phyloP scores from a whole-genome alignment of 2,329 filamentous ascomycete species.

The Helotiales sp. region DNA sequence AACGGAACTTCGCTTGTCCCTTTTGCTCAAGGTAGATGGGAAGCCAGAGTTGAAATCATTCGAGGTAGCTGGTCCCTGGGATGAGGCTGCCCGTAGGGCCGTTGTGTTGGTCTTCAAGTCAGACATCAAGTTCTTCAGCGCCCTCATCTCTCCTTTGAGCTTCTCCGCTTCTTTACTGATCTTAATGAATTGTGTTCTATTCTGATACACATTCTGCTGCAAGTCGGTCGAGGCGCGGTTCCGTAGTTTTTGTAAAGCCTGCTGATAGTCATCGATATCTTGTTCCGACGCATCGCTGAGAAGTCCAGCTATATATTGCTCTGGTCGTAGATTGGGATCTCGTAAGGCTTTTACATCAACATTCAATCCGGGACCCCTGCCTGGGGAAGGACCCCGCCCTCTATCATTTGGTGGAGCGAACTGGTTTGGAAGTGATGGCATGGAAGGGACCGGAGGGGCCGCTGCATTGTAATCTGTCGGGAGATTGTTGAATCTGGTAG shows the following conservation, averaged over 20 bases:
- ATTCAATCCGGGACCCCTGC: constrained; percentile 59
- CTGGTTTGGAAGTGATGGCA: constrained; percentile 71
- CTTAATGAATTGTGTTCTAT: constrained; percentile 97
- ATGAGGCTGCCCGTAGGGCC: constrained; percentile 65
- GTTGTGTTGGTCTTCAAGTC: constrained; percentile 83
- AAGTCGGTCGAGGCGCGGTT: constrained; percentile 62
- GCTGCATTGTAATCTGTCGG: constrained; percentile 71
- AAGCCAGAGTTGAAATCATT: constrained; percentile 57
- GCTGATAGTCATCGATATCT: constrained; percentile 43
- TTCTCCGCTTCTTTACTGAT: constrained; percentile 99
- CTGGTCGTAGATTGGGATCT: constrained; percentile 78
- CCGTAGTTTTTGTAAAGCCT: constrained; percentile 38
- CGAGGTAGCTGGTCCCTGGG: constrained; percentile 54
- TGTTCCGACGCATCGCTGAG: constrained; percentile 43
- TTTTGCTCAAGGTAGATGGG: constrained; percentile 63
- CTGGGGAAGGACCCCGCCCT: constrained; percentile 37
- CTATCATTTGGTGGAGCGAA: constrained; percentile 33
- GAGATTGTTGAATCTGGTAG: constrained; percentile 83
- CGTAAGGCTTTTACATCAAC: constrained; percentile 79
- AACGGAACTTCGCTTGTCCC: constrained; percentile 89
- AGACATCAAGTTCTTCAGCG: constrained; percentile 86
- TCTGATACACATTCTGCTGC: constrained; percentile 95
- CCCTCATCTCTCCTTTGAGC: constrained; percentile 93
- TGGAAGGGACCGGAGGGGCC: constrained; percentile 70
- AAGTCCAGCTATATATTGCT: constrained; percentile 68